Evolutionary conservation across 805 yeast species (phyloP).

Genomic region (Saccharomyces eubayanus): DNA sequence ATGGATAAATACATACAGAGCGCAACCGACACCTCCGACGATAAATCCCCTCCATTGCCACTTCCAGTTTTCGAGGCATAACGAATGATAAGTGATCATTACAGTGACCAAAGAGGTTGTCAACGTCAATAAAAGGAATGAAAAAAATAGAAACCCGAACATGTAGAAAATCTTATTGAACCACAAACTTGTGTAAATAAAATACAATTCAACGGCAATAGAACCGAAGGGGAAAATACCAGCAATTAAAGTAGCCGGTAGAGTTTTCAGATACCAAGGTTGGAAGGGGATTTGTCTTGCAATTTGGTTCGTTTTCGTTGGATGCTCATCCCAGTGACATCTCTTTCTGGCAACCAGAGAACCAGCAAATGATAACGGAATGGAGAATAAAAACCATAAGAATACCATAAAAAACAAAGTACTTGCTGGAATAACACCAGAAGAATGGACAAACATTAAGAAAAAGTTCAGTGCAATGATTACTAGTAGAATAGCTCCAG

Average conservation of each 20-base stretch:
- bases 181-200: conserved; percentile 87
- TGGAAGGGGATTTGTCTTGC: conserved; percentile 93
- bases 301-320: conserved; percentile 89
- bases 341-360: conserved; percentile 67
- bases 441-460: conserved; percentile 65
- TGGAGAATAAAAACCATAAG: conserved; percentile 79
- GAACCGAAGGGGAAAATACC: conserved; percentile 95
- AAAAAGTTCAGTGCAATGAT: conserved; percentile 74
- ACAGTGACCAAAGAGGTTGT: conserved; percentile 78
- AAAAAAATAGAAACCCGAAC: conserved; percentile 93
- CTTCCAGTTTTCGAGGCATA: conserved; percentile 85
- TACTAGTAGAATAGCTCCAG: conserved; percentile 59
- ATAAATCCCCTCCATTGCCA: conserved; percentile 97
- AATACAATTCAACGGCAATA: conserved; percentile 89
- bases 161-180: conserved; percentile 87
- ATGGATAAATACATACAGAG: conserved; percentile 76
- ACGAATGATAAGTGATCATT: conserved; percentile 69
- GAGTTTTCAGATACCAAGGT: conserved; percentile 69
- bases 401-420: conserved; percentile 73
- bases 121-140: conserved; percentile 70
- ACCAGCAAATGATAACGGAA: conserved; percentile 81
- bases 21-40: conserved; percentile 87
- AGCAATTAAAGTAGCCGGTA: conserved; percentile 61
- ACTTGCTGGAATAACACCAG: conserved; percentile 92
- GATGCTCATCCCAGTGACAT: conserved; percentile 46